phyloP scores from a whole-genome alignment of 345 rosid species.

The Rhodomyrtus tomentosa region DNA sequence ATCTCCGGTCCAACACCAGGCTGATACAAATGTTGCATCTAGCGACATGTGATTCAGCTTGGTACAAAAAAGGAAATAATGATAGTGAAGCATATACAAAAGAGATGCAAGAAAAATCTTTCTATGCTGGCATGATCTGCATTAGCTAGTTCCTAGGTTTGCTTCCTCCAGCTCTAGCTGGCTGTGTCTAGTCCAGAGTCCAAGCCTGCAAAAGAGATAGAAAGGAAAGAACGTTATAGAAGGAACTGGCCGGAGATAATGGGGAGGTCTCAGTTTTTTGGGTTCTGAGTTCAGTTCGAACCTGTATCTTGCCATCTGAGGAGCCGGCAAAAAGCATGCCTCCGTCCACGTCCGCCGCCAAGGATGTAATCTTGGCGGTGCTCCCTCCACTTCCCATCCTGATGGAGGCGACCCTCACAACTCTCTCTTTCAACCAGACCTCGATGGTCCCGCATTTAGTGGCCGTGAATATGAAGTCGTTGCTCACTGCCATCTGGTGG shows the following conservation, averaged over 20 bases:
- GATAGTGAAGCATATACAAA: neutral
- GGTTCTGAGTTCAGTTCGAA: neutral
- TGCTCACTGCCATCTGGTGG: constrained; percentile 24
- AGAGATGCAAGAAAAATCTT: neutral
- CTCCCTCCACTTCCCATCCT: constrained; percentile 11
- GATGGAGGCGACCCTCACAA: constrained; percentile 21
- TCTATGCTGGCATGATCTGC: neutral
- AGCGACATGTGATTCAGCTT: neutral
- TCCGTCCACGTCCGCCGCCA: constrained; percentile 27
- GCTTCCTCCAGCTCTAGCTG: neutral
- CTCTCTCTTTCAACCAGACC: constrained; percentile 42
- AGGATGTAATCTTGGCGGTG: constrained; percentile 25
- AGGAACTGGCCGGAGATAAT: neutral
- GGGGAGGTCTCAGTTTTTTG: no score
- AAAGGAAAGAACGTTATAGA: neutral
- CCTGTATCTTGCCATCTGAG: constrained; percentile 61
- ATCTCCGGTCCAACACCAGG: neutral
- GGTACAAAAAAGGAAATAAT: neutral
- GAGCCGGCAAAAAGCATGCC: constrained; percentile 43
- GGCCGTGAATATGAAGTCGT: constrained; percentile 43
- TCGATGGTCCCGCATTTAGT: constrained; percentile 43
- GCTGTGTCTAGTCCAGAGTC: constrained; percentile 24
- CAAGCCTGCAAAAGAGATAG: constrained; percentile 25
- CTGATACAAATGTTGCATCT: neutral
- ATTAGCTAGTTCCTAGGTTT: neutral